Evolutionary conservation across 2,329 filamentous ascomycete genomes (phyloP).

Genomic region (Phaeosphaeriaceae sp.): DNA sequence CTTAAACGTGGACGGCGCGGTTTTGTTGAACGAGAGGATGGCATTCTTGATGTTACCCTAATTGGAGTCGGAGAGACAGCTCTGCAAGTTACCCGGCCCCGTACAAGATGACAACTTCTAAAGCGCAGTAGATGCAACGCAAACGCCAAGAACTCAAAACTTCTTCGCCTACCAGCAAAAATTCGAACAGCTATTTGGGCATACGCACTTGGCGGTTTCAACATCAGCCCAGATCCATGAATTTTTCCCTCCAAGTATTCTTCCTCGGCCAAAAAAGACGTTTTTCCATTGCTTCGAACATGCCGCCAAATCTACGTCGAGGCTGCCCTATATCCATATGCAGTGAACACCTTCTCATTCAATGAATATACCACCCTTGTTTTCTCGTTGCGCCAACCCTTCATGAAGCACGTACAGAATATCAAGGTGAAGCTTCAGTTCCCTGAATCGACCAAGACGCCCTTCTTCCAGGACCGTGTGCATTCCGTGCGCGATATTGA

Average conservation of each 20-base stretch:
- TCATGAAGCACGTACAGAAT: background rate
- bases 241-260: too few species aligned
- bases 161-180: background rate
- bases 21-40: background rate
- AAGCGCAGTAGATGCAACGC: background rate
- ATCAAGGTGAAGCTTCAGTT: background rate
- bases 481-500: too few species aligned
- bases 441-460: too few species aligned
- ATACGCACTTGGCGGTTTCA: conserved; percentile 11
- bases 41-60: background rate
- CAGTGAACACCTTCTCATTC: conserved; percentile 8
- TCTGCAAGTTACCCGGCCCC: too few species aligned
- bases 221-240: background rate
- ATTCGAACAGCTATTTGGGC: conserved; percentile 16
- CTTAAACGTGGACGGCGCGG: background rate
- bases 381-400: background rate
- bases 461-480: too few species aligned
- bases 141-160: background rate
- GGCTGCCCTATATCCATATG: conserved; percentile 6
- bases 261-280: background rate
- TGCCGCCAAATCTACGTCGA: conserved; percentile 19
- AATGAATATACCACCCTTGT: background rate
- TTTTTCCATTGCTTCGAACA: conserved; percentile 1
- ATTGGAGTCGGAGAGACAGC: background rate
- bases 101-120: background rate